Conservation (phyloP, 2,329 filamentous ascomycete genomes). For the Fusarium sp. region DNA sequence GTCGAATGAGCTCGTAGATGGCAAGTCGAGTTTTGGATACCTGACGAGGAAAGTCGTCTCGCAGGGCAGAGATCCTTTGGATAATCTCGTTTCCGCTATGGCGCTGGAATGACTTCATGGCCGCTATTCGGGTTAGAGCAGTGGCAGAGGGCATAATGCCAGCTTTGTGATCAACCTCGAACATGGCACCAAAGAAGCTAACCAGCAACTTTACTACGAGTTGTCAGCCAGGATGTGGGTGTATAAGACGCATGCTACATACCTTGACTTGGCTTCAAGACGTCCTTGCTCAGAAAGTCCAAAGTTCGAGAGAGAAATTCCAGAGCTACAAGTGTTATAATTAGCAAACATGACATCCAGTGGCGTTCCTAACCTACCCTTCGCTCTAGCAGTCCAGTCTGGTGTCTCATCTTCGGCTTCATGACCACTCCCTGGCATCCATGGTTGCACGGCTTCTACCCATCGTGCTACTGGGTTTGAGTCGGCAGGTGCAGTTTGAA, state of each 20-base stretch:
- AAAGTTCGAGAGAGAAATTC: slow-evolving; percentile 69
- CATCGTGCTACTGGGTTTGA: slow-evolving; percentile 64
- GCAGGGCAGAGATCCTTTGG: slow-evolving; percentile 61
- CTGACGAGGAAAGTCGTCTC: slow-evolving; percentile 69
- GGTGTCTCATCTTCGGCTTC: slow-evolving; percentile 56
- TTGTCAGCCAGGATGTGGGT: slow-evolving; percentile 16
- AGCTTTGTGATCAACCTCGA: slow-evolving; percentile 70
- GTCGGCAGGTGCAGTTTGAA: slow-evolving; percentile 57
- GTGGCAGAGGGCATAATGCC: slow-evolving; percentile 66
- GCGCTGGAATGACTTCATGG: slow-evolving; percentile 65
- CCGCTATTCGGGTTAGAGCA: slow-evolving; percentile 61
- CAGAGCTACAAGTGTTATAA: slow-evolving; percentile 55
- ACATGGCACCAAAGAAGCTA: slow-evolving; percentile 69
- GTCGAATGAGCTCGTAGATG: slow-evolving; percentile 62
- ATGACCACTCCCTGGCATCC: slow-evolving; percentile 60
- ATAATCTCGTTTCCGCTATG: slow-evolving; percentile 62
- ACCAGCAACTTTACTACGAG: slow-evolving; percentile 58
- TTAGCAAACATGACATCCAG: neutral
- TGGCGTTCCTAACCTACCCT: slow-evolving; percentile 51
- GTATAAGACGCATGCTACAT: slow-evolving; percentile 8
- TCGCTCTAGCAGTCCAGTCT: slow-evolving; percentile 66
- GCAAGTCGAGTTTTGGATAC: slow-evolving; percentile 63
- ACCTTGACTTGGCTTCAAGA: slow-evolving; percentile 65
- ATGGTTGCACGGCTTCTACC: slow-evolving; percentile 66
- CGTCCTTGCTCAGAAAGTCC: slow-evolving; percentile 57